These are phyloP conservation scores for Thalassia testudinum DNA, from an alignment of 116 monocot species.

Conservation along the genomic window DNA sequence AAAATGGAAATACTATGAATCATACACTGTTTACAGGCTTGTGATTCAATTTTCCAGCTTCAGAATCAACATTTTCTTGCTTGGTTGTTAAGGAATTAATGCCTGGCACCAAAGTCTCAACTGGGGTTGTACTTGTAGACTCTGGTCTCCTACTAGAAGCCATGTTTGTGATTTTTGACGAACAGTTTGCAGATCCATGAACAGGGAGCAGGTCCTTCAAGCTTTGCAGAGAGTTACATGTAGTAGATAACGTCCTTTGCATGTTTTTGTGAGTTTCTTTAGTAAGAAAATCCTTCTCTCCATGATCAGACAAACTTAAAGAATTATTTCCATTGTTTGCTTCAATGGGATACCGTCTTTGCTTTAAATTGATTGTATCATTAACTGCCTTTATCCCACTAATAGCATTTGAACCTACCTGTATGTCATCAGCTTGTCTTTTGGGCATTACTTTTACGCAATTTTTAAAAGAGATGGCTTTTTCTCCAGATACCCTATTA, in stretches of 20 bases:
- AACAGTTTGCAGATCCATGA: background rate
- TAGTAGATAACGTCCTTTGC: background rate
- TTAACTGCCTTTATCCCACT: too few relatives aligned
- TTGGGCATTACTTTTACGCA: too few relatives aligned
- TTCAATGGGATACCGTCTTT: too few relatives aligned
- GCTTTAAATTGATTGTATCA: too few relatives aligned
- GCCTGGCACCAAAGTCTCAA: background rate
- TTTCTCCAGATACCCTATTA: too few relatives aligned
- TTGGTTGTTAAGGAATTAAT: background rate
- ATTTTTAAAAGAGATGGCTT: too few relatives aligned
- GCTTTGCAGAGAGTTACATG: background rate
- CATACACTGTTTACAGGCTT: background rate
- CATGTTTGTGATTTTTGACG: background rate
- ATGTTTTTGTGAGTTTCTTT: background rate
- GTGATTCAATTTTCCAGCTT: background rate
- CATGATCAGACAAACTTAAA: background rate
- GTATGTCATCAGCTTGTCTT: too few relatives aligned
- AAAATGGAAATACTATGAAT: background rate
- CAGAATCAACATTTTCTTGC: background rate
- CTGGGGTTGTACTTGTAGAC: background rate
- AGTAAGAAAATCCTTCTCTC: background rate
- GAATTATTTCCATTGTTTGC: too few relatives aligned
- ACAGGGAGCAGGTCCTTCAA: background rate
- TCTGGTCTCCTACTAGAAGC: background rate
- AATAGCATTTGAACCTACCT: too few relatives aligned